These are phyloP conservation scores for Aquilaria malaccensis DNA, from an alignment of 345 rosid genomes.

Conservation along the genomic window DNA sequence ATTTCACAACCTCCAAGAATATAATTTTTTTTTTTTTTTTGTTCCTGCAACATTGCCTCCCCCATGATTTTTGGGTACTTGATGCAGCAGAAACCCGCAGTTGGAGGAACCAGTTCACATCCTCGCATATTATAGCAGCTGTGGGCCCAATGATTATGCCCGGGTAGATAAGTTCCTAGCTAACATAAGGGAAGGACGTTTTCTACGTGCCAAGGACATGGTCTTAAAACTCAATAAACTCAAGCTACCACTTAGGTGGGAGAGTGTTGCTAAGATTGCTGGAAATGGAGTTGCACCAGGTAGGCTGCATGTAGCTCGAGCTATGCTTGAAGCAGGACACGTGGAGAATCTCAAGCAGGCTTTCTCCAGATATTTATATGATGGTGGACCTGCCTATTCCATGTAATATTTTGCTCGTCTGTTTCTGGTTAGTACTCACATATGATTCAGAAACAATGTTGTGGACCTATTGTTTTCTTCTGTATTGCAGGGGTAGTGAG, in stretches of 20 bases:
- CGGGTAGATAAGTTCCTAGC: constrained; percentile 60
- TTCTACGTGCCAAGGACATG: constrained; percentile 75
- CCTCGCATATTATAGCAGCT: constrained; percentile 91
- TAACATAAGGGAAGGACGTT: constrained; percentile 86
- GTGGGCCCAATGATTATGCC: constrained; percentile 62
- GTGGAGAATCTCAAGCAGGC: constrained; percentile 88
- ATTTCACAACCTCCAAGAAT: not conserved
- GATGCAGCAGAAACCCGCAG: constrained; percentile 37
- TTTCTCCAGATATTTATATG: constrained; percentile 69
- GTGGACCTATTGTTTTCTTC: constrained; percentile 7
- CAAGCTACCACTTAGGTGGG: constrained; percentile 84
- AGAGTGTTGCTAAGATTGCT: constrained; percentile 72
- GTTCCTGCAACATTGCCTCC: constrained; percentile 3
- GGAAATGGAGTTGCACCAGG: constrained; percentile 96
- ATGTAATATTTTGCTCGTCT: constrained; percentile 32
- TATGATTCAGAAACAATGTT: not conserved
- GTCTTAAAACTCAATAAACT: constrained; percentile 69
- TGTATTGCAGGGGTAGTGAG: constrained; percentile 66
- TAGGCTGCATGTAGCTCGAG: constrained; percentile 90
- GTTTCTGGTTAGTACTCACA: constrained; percentile 1
- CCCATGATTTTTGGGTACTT: constrained; percentile 9
- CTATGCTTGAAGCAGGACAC: constrained; percentile 87
- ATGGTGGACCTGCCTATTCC: constrained; percentile 94
- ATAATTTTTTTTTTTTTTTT: not conserved
- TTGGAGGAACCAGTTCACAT: constrained; percentile 85